A percentile compares a stretch with the other conserved stretches of the same genome.
These are phyloP conservation scores for Phytophthora meadii DNA, from an alignment of 352 stramenopile species.

Conservation along the genomic window DNA sequence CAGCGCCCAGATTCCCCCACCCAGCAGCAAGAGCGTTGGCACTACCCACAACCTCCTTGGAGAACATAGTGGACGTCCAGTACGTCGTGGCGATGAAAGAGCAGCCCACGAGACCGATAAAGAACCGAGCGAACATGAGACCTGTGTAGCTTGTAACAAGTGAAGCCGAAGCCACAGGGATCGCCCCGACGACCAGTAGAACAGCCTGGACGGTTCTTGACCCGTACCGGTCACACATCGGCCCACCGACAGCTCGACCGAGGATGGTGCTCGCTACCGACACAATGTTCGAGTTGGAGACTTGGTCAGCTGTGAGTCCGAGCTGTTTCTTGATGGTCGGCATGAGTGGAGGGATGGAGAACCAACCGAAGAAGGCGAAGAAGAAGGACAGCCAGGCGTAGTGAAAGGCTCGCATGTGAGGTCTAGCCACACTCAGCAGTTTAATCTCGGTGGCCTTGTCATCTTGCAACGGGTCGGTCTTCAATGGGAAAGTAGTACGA, in stretches of 20 bases:
- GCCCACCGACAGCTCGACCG: constrained; percentile 89
- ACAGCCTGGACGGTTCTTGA: constrained; percentile 78
- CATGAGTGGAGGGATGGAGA: constrained; percentile 94
- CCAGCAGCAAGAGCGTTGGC: constrained; percentile 93
- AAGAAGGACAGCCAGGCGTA: constrained; percentile 94
- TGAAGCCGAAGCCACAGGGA: constrained; percentile 85
- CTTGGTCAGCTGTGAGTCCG: constrained; percentile 80
- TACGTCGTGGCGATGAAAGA: constrained; percentile 94
- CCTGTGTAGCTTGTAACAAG: constrained; percentile 82
- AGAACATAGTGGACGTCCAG: constrained; percentile 95
- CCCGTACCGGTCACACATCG: constrained; percentile 93
- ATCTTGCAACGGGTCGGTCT: constrained; percentile 46
- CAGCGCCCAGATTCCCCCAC: constrained; percentile 95
- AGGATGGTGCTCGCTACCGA: constrained; percentile 91
- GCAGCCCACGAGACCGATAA: constrained; percentile 94
- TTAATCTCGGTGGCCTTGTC: constrained; percentile 45
- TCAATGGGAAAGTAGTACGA: constrained; percentile 46
- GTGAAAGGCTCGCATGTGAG: constrained; percentile 96
- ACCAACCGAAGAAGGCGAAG: constrained; percentile 95
- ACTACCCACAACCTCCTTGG: constrained; percentile 91
- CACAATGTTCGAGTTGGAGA: constrained; percentile 93
- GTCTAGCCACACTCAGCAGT: constrained; percentile 41
- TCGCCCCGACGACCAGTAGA: constrained; percentile 80
- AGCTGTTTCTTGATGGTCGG: constrained; percentile 91
- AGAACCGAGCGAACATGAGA: constrained; percentile 91